Evolutionary conservation across 2,329 filamentous ascomycete genomes (phyloP).

Genomic region (Colletotrichum plurivorum): DNA sequence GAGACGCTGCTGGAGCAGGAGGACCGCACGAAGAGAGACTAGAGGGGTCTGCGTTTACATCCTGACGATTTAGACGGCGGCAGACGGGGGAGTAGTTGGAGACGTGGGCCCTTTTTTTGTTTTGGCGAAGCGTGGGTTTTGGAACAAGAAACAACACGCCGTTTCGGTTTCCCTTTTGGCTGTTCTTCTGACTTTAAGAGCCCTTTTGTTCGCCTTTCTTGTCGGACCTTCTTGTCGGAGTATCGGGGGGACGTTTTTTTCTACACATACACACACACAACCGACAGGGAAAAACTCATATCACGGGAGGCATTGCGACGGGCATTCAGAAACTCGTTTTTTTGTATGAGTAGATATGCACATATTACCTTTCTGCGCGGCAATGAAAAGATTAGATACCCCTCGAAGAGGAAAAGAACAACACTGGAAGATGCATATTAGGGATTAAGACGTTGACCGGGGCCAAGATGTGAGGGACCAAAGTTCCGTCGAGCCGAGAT

Average conservation of each 20-base stretch:
- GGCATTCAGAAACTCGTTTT: conserved; percentile 22
- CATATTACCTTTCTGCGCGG: conserved; percentile 8
- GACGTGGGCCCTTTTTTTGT: not conserved
- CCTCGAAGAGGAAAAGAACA: too few relatives aligned
- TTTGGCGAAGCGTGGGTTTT: not conserved
- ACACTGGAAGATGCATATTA: too few relatives aligned
- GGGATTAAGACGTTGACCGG: not conserved
- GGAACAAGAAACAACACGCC: not conserved
- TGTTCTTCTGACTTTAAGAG: too few relatives aligned
- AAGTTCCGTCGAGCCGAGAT: conserved; percentile 4
- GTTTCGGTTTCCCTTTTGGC: conserved; percentile 6
- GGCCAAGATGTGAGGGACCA: not conserved
- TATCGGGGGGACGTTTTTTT: conserved; percentile 12
- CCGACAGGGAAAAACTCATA: not conserved
- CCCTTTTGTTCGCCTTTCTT: not conserved
- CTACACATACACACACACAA: not conserved
- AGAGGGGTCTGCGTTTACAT: not conserved
- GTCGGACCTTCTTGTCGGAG: not conserved
- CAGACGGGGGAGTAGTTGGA: conserved; percentile 2
- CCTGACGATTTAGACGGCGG: conserved; percentile 12
- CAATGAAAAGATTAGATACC: conserved; percentile 36
- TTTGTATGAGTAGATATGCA: conserved; percentile 36
- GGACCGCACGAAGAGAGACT: not conserved
- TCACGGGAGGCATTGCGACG: conserved; percentile 32
- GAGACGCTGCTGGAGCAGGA: conserved; percentile 12